Conservation (phyloP, 345 rosid species). For the Ceriops tagal region DNA sequence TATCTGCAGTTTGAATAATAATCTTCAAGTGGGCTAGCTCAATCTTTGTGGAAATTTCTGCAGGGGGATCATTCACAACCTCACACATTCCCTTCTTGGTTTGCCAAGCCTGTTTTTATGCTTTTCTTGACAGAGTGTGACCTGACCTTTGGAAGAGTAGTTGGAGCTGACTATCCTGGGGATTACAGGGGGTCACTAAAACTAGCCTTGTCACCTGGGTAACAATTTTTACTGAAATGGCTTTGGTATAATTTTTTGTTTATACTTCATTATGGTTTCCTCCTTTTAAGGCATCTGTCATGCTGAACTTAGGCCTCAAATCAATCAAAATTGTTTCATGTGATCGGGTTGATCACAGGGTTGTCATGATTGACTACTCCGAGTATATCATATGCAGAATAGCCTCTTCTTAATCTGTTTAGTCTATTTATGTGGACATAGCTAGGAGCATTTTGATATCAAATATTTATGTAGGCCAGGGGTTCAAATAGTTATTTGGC, state of each 20-base stretch:
- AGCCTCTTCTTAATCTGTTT: no score
- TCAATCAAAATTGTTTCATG: no score
- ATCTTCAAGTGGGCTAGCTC: conserved; percentile 2
- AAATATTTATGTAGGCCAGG: background rate
- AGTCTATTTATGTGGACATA: no score
- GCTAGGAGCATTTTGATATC: background rate
- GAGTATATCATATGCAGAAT: no score
- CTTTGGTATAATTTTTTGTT: no score
- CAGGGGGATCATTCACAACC: conserved; percentile 97
- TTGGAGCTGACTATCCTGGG: conserved; percentile 59
- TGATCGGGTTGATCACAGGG: no score
- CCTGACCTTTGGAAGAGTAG: conserved; percentile 68
- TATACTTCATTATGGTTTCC: no score
- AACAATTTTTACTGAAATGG: conserved; percentile 17
- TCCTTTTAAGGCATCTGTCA: no score
- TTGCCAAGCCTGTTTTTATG: conserved; percentile 65
- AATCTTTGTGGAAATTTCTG: conserved; percentile 10
- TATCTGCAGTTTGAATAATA: background rate
- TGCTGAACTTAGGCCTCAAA: no score
- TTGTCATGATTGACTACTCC: no score
- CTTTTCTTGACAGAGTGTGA: conserved; percentile 82
- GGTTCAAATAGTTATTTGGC: background rate
- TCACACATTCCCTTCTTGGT: conserved; percentile 65
- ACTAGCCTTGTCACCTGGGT: conserved; percentile 85
- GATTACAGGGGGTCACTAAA: conserved; percentile 80